Evolutionary conservation across 2,329 filamentous ascomycete genomes (phyloP).

Genomic region (Penicillium sp.): DNA sequence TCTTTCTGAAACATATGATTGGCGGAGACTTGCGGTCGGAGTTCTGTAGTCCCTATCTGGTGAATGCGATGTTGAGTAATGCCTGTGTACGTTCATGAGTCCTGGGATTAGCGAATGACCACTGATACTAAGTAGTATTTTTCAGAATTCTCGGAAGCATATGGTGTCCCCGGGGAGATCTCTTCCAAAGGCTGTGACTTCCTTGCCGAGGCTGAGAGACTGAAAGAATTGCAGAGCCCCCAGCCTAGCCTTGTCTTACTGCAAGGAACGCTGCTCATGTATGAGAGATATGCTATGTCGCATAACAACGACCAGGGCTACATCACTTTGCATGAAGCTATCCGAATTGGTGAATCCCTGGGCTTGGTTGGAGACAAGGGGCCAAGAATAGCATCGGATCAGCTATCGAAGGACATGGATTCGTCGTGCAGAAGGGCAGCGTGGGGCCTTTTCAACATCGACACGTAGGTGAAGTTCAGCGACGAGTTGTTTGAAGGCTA

Average conservation of each 20-base stretch:
- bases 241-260: conserved; percentile 31
- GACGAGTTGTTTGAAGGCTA: background rate
- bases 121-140: conserved; percentile 31
- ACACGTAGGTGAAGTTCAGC: conserved; percentile 31
- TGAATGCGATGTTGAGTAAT: conserved; percentile 80
- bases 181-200: conserved; percentile 38
- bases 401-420: conserved; percentile 31
- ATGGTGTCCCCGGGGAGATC: conserved; percentile 37
- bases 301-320: conserved; percentile 39
- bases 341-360: conserved; percentile 33
- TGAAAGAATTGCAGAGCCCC: conserved; percentile 21
- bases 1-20: conserved; percentile 58
- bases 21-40: conserved; percentile 51
- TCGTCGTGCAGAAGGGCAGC: conserved; percentile 32
- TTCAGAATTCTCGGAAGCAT: conserved; percentile 41
- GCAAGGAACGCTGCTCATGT: conserved; percentile 37
- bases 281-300: conserved; percentile 39
- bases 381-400: conserved; percentile 19
- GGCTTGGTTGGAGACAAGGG: conserved; percentile 31
- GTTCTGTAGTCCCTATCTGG: conserved; percentile 83
- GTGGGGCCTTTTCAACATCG: conserved; percentile 41
- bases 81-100: conserved; percentile 35
- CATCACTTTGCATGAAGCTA: conserved; percentile 38
- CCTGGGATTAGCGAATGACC: background rate
- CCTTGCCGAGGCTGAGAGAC: conserved; percentile 37